Percentiles rank a stretch among this genome's conserved stretches.
Evolutionary conservation across 208 protist species (phyloP).

Genomic region (Leishmania major): DNA sequence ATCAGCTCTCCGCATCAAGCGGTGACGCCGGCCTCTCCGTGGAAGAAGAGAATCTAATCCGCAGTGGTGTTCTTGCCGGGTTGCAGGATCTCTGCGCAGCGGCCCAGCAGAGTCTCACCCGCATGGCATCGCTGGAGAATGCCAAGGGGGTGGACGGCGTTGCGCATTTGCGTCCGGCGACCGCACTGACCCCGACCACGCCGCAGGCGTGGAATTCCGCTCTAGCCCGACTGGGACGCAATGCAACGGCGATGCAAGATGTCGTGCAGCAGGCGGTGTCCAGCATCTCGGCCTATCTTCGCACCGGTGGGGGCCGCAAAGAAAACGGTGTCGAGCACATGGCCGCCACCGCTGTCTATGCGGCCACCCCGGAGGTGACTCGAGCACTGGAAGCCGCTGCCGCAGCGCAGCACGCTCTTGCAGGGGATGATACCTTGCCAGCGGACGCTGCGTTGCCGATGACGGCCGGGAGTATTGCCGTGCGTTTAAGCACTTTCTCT

Average conservation of each 20-base stretch:
- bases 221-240: neutral
- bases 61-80: slow-evolving; percentile 2
- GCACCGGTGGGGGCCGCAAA: neutral
- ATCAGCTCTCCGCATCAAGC: neutral
- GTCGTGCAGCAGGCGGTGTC: slow-evolving; percentile 12
- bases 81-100: slow-evolving; percentile 9
- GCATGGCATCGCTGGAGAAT: neutral
- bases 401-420: neutral
- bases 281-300: slow-evolving; percentile 1
- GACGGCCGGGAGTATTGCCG: neutral
- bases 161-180: neutral
- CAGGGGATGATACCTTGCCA: neutral
- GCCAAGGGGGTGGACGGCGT: neutral
- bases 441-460: neutral
- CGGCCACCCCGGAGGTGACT: slow-evolving; percentile 26
- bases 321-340: neutral
- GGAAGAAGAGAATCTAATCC: slow-evolving; percentile 17
- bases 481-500: neutral
- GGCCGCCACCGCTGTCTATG: slow-evolving; percentile 9
- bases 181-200: neutral
- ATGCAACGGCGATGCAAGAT: slow-evolving; percentile 10
- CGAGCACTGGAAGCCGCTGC: slow-evolving; percentile 11
- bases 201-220: neutral
- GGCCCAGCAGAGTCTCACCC: neutral
- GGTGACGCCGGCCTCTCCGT: neutral